Evolutionary conservation across 805 yeast genomes (phyloP).

Genomic region (Candida morakotiae): DNA sequence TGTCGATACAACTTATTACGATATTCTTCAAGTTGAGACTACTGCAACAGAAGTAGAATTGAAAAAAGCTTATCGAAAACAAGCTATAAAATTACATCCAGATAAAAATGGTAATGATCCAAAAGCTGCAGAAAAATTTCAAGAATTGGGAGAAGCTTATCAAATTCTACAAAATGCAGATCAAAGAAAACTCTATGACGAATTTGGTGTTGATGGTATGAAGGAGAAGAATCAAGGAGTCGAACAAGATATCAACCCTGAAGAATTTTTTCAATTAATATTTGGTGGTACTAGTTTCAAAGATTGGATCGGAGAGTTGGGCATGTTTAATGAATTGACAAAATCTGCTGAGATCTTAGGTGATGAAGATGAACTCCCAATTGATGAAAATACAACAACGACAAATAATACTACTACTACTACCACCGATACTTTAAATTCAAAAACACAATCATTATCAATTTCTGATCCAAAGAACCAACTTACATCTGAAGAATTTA

Average conservation of each 20-base stretch:
- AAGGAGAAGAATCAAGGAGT: constrained; percentile 58
- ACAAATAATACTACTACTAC: not conserved
- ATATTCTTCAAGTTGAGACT: constrained; percentile 61
- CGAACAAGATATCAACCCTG: constrained; percentile 71
- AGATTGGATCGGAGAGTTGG: constrained; percentile 80
- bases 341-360: constrained; percentile 50
- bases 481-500: constrained; percentile 19
- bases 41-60: constrained; percentile 78
- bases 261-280: constrained; percentile 76
- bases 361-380: constrained; percentile 32
- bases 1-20: constrained; percentile 84
- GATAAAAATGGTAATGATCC: constrained; percentile 97
- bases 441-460: constrained; percentile 2
- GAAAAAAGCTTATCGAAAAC: constrained; percentile 89
- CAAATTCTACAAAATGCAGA: constrained; percentile 75
- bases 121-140: constrained; percentile 82
- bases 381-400: not conserved
- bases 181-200: constrained; percentile 71
- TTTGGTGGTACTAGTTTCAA: constrained; percentile 81
- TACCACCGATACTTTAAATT: not conserved
- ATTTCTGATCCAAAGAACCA: not conserved
- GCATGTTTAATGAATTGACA: constrained; percentile 71
- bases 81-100: constrained; percentile 88
- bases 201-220: constrained; percentile 58
- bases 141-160: constrained; percentile 63